phyloP scores from a whole-genome alignment of 352 stramenopile genomes.

The Globisporangium iwayamae region DNA sequence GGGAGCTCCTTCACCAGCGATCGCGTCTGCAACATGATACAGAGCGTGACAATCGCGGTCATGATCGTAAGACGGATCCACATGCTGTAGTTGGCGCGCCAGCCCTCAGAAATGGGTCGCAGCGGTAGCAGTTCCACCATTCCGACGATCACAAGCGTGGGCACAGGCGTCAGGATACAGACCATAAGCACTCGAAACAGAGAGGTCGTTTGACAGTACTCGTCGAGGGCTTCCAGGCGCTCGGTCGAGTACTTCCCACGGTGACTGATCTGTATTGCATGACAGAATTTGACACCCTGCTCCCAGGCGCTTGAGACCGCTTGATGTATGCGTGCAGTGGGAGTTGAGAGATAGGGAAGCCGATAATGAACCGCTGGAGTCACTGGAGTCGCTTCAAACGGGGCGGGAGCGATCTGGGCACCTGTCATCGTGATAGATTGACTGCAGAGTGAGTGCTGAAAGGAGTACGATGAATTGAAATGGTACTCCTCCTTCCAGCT shows the following conservation, averaged over 20 bases:
- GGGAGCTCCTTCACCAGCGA: slow-evolving; percentile 8
- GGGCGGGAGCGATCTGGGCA: not conserved
- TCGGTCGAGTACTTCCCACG: slow-evolving; percentile 11
- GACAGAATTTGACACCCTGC: not conserved
- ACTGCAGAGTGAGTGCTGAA: too few relatives aligned
- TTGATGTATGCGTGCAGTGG: not conserved
- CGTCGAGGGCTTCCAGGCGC: slow-evolving; percentile 6
- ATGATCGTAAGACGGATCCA: slow-evolving; percentile 22
- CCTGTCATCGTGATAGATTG: not conserved
- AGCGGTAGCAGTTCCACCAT: slow-evolving; percentile 31
- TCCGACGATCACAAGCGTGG: slow-evolving; percentile 14
- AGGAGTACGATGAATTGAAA: too few relatives aligned
- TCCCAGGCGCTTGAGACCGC: not conserved
- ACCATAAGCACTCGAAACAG: not conserved
- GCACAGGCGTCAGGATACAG: slow-evolving; percentile 9
- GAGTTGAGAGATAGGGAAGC: not conserved
- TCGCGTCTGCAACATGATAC: slow-evolving; percentile 13
- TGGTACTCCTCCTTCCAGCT: too few relatives aligned
- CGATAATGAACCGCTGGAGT: too few relatives aligned
- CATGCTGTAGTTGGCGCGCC: slow-evolving; percentile 23
- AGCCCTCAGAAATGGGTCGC: slow-evolving; percentile 2
- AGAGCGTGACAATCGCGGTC: slow-evolving; percentile 11
- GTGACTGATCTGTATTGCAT: slow-evolving; percentile 6
- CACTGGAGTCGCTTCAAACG: not conserved
- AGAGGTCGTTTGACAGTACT: slow-evolving; percentile 5